Evolutionary conservation across 805 yeast species (phyloP).

Genomic region (Candida boleticola): DNA sequence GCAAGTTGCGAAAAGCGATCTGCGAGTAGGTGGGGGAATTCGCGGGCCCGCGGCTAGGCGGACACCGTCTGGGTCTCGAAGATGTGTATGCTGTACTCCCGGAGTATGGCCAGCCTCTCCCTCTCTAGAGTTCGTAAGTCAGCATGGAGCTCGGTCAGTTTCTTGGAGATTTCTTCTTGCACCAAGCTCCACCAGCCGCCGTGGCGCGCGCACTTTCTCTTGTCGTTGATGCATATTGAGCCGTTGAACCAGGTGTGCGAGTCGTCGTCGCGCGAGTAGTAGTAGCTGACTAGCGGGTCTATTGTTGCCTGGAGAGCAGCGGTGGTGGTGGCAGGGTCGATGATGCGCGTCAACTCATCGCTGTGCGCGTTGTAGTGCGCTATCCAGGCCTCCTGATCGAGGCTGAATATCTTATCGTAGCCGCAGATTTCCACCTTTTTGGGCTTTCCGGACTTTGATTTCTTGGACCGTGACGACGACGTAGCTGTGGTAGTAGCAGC

Average conservation of each 20-base stretch:
- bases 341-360: neutral
- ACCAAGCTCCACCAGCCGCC: constrained; percentile 46
- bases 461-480: constrained; percentile 1
- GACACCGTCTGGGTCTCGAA: neutral
- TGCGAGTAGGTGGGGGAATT: too few relatives aligned
- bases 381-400: constrained; percentile 1
- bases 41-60: too few relatives aligned
- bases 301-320: constrained; percentile 9
- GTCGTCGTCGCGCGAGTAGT: constrained; percentile 12
- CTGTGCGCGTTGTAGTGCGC: neutral
- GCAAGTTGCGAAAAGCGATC: too few relatives aligned
- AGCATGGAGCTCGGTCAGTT: constrained; percentile 31
- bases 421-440: constrained; percentile 53
- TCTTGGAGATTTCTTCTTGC: constrained; percentile 30
- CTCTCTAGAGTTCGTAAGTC: constrained; percentile 27
- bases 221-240: constrained; percentile 49
- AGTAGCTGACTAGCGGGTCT: constrained; percentile 13
- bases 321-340: neutral
- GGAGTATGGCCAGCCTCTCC: constrained; percentile 27
- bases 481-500: too few relatives aligned
- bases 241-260: constrained; percentile 14
- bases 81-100: constrained; percentile 21
- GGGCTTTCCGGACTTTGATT: constrained; percentile 11
- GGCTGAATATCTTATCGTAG: constrained; percentile 34
- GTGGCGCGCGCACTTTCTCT: constrained; percentile 56